These are phyloP conservation scores for Skeletonema menzelii DNA, from an alignment of 108 stramenopile genomes.

Conservation along the genomic window DNA sequence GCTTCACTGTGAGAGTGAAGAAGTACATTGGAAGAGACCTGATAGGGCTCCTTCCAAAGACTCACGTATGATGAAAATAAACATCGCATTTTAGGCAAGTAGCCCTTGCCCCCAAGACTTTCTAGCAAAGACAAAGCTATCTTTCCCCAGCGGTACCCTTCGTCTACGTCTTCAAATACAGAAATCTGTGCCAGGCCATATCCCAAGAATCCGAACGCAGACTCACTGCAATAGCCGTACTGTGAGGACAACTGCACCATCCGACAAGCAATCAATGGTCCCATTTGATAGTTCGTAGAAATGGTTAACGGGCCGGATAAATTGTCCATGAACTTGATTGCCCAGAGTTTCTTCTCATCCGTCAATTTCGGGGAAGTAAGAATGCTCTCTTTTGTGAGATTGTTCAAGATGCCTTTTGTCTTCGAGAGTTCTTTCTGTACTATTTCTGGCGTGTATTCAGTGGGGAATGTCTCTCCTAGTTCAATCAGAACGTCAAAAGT, in stretches of 20 bases:
- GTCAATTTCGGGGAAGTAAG: neutral
- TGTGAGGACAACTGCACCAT: conserved; percentile 31
- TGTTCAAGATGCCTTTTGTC: neutral
- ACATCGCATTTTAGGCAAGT: neutral
- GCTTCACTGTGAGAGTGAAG: neutral
- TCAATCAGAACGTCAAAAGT: neutral
- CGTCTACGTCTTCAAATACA: conserved; percentile 19
- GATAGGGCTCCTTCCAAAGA: neutral
- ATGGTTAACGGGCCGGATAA: neutral
- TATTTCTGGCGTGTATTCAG: neutral
- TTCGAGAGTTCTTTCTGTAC: neutral
- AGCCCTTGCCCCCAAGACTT: neutral
- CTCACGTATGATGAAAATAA: neutral
- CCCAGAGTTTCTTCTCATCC: conserved; percentile 1
- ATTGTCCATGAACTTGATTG: conserved; percentile 1
- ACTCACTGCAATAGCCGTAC: conserved; percentile 23
- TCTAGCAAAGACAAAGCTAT: conserved; percentile 15
- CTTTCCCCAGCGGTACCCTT: conserved; percentile 19
- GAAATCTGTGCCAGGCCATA: conserved; percentile 12
- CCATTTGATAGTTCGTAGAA: neutral
- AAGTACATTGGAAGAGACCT: neutral
- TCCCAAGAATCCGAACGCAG: conserved; percentile 7
- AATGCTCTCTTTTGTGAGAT: neutral
- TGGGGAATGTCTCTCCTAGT: neutral
- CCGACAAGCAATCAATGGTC: conserved; percentile 5